Conservation (phyloP, 768 basidiomycete genomes). For the Pholiota conissans region DNA sequence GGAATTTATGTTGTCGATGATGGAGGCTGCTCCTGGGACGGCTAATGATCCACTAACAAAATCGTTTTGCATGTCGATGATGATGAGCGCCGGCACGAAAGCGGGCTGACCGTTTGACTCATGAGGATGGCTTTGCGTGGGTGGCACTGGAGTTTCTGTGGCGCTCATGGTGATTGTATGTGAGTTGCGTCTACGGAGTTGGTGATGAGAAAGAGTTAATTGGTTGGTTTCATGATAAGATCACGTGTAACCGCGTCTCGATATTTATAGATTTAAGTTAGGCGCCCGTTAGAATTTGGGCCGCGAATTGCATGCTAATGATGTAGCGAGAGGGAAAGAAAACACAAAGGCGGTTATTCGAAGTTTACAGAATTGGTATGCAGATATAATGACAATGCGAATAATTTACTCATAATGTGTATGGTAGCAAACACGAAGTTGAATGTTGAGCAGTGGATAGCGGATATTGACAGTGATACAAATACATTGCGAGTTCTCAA, state of each 20-base stretch:
- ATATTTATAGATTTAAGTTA: neutral
- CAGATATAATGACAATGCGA: neutral
- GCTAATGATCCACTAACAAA: constrained; percentile 78
- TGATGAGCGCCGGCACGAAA: constrained; percentile 55
- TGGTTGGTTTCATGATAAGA: neutral
- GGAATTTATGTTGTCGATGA: constrained; percentile 56
- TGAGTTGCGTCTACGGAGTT: no score
- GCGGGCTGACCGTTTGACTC: neutral
- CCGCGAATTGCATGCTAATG: no score
- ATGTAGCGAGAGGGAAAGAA: no score
- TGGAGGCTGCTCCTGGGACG: constrained; percentile 57
- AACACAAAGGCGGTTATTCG: no score
- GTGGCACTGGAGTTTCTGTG: neutral
- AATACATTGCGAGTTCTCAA: constrained; percentile 19
- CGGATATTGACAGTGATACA: constrained; percentile 15
- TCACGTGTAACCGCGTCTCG: neutral
- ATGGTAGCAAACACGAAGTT: neutral
- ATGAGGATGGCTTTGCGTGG: neutral
- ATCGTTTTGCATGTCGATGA: constrained; percentile 84
- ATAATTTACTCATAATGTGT: constrained; percentile 1
- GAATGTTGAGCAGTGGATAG: constrained; percentile 6
- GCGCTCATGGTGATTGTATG: constrained; percentile 14
- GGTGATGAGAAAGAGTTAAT: no score
- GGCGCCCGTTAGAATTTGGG: no score
- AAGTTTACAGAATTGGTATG: neutral